phyloP scores from a whole-genome alignment of 768 basidiomycete genomes.

The Phanerochaete sordida region DNA sequence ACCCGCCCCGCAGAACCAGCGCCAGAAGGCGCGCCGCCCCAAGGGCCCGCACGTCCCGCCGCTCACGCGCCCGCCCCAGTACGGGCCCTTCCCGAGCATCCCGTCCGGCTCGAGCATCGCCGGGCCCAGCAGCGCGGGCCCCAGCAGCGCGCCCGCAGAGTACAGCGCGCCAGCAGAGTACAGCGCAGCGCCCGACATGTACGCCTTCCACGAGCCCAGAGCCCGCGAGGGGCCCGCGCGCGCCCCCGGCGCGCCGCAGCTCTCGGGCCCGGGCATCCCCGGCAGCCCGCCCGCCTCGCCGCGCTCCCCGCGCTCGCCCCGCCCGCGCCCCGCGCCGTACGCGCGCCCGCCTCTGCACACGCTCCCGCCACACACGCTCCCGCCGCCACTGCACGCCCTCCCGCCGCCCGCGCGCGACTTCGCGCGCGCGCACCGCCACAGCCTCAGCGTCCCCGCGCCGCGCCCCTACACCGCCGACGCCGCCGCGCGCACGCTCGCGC shows the following conservation, averaged over 20 bases:
- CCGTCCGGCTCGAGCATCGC: conserved; percentile 22
- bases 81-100: conserved; percentile 54
- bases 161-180: conserved; percentile 12
- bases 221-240: conserved; percentile 14
- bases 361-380: neutral
- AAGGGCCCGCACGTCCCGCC: conserved; percentile 56
- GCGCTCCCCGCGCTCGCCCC: neutral
- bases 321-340: conserved; percentile 9
- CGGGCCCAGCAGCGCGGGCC: conserved; percentile 9
- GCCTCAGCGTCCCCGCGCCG: neutral
- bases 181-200: conserved; percentile 16
- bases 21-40: conserved; percentile 82
- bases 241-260: conserved; percentile 16
- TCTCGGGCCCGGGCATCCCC: conserved; percentile 27
- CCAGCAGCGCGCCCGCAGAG: conserved; percentile 6
- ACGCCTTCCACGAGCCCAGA: conserved; percentile 16
- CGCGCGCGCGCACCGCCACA: neutral
- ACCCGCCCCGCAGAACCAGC: conserved; percentile 62
- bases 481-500: neutral
- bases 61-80: conserved; percentile 54
- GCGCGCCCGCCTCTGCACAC: too few relatives aligned
- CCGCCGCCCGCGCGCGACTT: neutral
- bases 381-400: neutral
- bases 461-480: conserved; percentile 3
- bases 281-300: conserved; percentile 8